These are phyloP conservation scores for Lichenothelia convexa DNA, from an alignment of 495 filamentous ascomycete genomes.

Conservation along the genomic window DNA sequence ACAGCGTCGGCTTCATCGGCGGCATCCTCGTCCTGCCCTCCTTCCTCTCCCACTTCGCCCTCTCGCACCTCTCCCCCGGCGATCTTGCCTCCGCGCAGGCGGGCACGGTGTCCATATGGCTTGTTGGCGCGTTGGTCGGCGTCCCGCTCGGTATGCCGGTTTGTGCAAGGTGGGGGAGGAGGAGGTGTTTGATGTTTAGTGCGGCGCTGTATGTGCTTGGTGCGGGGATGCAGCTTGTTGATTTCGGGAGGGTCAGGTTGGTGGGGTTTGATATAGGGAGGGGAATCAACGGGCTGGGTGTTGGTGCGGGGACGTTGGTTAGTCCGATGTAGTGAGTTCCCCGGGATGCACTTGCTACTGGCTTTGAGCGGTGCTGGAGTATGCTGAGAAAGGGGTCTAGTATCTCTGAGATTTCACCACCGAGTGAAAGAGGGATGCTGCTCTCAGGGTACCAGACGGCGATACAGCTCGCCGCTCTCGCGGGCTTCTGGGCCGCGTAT, in stretches of 20 bases:
- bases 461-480: constrained; percentile 1
- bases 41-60: constrained; percentile 6
- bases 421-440: constrained; percentile 1
- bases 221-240: constrained; percentile 2
- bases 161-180: constrained; percentile 1
- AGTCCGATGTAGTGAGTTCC: constrained; percentile 3
- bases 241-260: background rate
- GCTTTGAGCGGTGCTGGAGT: too few species aligned
- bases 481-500: constrained; percentile 6
- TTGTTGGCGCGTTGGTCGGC: constrained; percentile 5
- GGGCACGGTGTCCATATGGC: background rate
- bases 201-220: constrained; percentile 4
- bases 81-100: constrained; percentile 4
- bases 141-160: constrained; percentile 2
- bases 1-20: constrained; percentile 9
- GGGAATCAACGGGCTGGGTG: constrained; percentile 2
- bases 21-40: constrained; percentile 6
- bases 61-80: constrained; percentile 1
- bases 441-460: constrained; percentile 1
- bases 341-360: background rate
- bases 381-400: too few species aligned
- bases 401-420: constrained; percentile 6
- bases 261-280: constrained; percentile 2
- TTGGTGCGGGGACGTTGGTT: constrained; percentile 6
- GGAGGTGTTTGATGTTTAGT: constrained; percentile 1